Evolutionary conservation across 176 grass and related monocot species (phyloP), one percentile per base, ranked within the genome.

Genomic region (Paspalum vaginatum): DNA sequence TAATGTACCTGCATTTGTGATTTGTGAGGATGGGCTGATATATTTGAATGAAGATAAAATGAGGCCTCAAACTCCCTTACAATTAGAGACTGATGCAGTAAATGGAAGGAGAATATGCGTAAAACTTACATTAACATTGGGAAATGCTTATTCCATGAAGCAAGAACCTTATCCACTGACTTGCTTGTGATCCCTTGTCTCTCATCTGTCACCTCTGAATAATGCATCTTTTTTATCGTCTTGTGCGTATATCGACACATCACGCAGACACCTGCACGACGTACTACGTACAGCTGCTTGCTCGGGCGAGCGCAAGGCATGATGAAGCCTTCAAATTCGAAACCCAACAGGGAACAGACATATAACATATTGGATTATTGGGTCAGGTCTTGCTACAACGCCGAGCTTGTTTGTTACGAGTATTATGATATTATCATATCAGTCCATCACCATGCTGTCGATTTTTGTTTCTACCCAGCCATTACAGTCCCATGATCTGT

Each of bases 401-500:
- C 45, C 22, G 21, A 16, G 6, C 22, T 70, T 70, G 67, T 48
- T 70, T 70, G 66, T 16, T 46, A 68, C 21, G 2, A 14, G 25
- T 22, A 59, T 24, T 21, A 59, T 24, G 56, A 24, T 25, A 21
- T 21, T 11, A 5, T 9, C 55, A 25, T 57, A 10, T 11, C 12
- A 22, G 65, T 45, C 65, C 21, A 42, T 20, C 42, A 24, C 11
- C 65, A 46, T 12, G 10, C 67, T 70, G 67, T 6, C 44, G 16
- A 49, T 70, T 70, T 70, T 70, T 70, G 67, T 49, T 70, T 70
- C 67, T 44, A 25, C 26, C 44, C 67, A 27, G 67, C n/a, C n/a
- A 17, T 49, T 22, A 32, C 25, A 25, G 11, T 12, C 3, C 54
- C 54, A 9, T 10, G 54, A 20, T 60, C 10, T 7, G 7, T 9